Conservation (phyloP, 73 alveolate genomes). For the Paramecium sonneborni region DNA sequence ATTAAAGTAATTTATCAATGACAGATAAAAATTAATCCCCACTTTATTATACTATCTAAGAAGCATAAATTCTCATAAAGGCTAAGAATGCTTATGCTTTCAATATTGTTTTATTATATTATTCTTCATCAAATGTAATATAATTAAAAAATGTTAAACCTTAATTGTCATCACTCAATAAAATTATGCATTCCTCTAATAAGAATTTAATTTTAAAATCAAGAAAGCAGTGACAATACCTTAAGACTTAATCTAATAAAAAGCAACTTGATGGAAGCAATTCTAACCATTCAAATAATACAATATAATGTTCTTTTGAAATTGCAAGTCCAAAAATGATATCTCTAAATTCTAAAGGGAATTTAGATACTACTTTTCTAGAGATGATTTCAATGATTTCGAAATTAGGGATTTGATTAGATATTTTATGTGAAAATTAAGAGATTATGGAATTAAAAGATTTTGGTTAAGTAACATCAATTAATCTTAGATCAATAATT, state of each 20-base stretch:
- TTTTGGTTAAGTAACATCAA: background rate
- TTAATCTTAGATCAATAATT: background rate
- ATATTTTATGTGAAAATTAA: background rate
- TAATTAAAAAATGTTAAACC: background rate
- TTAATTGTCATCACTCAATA: background rate
- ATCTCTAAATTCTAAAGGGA: background rate
- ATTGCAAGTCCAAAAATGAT: background rate
- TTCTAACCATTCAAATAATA: background rate
- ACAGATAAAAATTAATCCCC: background rate
- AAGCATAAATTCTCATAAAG: slow-evolving; percentile 9
- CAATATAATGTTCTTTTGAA: background rate
- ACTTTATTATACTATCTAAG: background rate
- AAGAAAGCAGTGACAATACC: slow-evolving; percentile 29
- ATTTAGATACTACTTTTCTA: background rate
- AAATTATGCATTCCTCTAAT: background rate
- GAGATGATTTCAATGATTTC: background rate
- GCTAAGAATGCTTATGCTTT: background rate
- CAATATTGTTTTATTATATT: background rate
- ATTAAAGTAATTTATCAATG: background rate
- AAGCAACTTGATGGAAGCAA: slow-evolving; percentile 15
- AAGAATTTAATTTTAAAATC: background rate
- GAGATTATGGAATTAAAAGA: background rate
- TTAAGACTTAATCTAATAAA: background rate
- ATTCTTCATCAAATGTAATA: background rate
- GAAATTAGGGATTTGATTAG: background rate